phyloP scores from a whole-genome alignment of 78 protist genomes.

The Tieghemostelium lacteum region DNA sequence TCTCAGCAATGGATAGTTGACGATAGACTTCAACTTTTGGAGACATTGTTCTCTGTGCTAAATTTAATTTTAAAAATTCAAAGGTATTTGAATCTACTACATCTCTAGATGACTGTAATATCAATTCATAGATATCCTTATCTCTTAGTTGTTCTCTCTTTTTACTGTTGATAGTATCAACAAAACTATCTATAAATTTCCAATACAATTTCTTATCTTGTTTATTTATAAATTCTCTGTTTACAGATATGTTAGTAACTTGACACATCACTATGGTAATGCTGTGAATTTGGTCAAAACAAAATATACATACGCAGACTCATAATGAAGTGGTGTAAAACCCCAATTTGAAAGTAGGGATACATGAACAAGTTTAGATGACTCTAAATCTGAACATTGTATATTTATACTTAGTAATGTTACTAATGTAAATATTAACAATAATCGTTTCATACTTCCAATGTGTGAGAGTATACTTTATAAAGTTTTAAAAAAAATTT shows the following conservation, averaged over 20 bases:
- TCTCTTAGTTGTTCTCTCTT: not conserved
- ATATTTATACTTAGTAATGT: no score
- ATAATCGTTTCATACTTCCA: no score
- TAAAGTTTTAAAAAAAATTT: no score
- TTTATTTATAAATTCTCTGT: constrained; percentile 18
- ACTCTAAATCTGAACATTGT: not conserved
- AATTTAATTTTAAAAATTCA: constrained; percentile 6
- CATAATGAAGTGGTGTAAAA: constrained; percentile 42
- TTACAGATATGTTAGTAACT: not conserved
- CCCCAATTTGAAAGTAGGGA: constrained; percentile 69
- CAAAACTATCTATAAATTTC: constrained; percentile 37
- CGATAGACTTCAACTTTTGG: constrained; percentile 42
- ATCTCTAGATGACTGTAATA: not conserved
- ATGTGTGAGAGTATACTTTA: no score
- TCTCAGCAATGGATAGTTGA: constrained; percentile 13
- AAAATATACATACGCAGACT: constrained; percentile 28
- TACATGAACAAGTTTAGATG: constrained; percentile 12
- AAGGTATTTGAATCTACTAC: not conserved
- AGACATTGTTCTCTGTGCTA: constrained; percentile 34
- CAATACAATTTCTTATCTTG: constrained; percentile 32
- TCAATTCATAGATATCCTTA: not conserved
- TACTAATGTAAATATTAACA: no score
- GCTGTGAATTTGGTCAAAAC: not conserved
- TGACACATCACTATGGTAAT: not conserved
- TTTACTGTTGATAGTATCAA: not conserved